Evolutionary conservation across 257 asterid species (phyloP), one percentile per base, ranked within the genome.

Genomic region (Eustoma russellianum): DNA sequence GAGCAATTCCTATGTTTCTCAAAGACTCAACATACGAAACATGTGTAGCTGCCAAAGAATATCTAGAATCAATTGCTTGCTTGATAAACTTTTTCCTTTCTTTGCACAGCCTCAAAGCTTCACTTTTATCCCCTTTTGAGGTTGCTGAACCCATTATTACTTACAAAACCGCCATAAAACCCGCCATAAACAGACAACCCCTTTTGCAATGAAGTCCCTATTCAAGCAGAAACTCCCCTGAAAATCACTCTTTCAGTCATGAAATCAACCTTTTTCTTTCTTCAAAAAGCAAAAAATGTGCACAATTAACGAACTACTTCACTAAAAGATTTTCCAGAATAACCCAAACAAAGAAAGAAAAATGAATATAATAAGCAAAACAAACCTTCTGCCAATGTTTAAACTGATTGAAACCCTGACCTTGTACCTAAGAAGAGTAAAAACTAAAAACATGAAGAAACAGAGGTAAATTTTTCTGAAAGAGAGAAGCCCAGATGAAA

Each of bases 31-130:
- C 79, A 58, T 92, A 92, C 0, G 95, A 83, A 64, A 88, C 93
- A 58, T 92, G 98, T 1, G 95, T 92, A 61, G 98, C 98, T 35
- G 98, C 98, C 57, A 88, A 71, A 48, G 90, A 92, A 55, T 74
- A 92, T 61, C 97, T 76, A 1, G 94, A 92, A 73, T 91, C 97
- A 52, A 81, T 81, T 4, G 97, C 98, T 79, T 82, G 88, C 53
- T 87, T 91, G 49, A 80, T 77, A 56, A 82, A 83, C 50, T 76
- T 79, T 53, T 84, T 91, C 74, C 98, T 77, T 66, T 80, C 95
- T 65, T 77, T 91, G 76, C 98, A 91, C 16, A 91, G 69, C 59
- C 72, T 79, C 60, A 91, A 56, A 41, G 98, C 98, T 60, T 60
- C 79, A 57, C 90, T 87, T 59, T 78, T 79, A 69, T 84, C 88